Base-by-base conservation (phyloP, 192 early-diverging fungal species). In the Gigaspora rosea region DNA sequence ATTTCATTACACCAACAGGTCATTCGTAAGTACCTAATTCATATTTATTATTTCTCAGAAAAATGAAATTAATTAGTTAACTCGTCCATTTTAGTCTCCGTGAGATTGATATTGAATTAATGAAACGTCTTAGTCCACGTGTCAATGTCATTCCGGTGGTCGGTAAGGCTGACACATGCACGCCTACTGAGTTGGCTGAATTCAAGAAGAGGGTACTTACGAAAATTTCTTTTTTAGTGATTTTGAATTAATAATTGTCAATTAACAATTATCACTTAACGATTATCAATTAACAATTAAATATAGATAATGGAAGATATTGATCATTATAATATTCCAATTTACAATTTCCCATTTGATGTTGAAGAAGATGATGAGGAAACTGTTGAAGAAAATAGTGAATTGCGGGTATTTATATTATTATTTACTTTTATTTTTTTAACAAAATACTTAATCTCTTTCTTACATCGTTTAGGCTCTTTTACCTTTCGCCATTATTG, bases 311-410 rank as follows among this genome's bases (percentile, higher is more conserved):
- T 98, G 96, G 92, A 97, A 80, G 98, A 99, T 83, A 97, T 99
- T 86, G 89, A 91, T 18, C 88, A 94, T 81, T 95, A 96, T 85
- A 90, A 94, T 71, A 98, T 99, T 78, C 96, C 96, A 48, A 95
- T 98, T 80, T 99, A 97, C 86, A 95, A 94, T 85, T 99, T 99
- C 86, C 98, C 98, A 61, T 92, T 92, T 77, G 92, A 97, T 72
- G 90, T 91, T 27, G 97, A 99, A 73, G 96, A 97, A 78, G 97
- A 97, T 81, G 98, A 98, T 78, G 97, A 99, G 82, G 98, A 99
- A 80, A 97, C 94, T 4, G 90, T 95, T 62, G 98, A 99, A 82
- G 97, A 99, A 85, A 99, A 98, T 86, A 91, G 94, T 68, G 96
- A 97, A 86, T 88, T 99, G 71, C 87, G 96, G 77, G 73, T 75